A percentile compares a stretch with the other conserved stretches of the same genome.
These are phyloP conservation scores for Calonectria honghensis DNA, from an alignment of 2,329 filamentous ascomycete genomes.

Conservation along the genomic window DNA sequence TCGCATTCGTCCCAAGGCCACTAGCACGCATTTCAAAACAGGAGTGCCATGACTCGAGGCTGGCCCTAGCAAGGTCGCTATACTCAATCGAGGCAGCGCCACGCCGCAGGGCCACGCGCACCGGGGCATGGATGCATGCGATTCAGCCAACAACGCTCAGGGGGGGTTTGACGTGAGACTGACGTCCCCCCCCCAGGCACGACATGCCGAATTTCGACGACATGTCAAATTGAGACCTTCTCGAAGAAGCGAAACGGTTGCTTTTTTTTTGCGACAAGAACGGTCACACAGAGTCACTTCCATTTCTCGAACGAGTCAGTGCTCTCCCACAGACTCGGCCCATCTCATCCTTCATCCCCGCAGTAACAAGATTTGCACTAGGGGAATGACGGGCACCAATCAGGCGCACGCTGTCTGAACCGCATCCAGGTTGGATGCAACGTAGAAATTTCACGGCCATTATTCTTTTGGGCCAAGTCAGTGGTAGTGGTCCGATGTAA, in stretches of 20 bases:
- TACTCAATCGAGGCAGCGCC: background rate
- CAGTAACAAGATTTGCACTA: constrained; percentile 2
- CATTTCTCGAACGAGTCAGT: background rate
- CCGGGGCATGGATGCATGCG: background rate
- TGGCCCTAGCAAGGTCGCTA: background rate
- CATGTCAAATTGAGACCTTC: background rate
- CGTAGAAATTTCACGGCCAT: background rate
- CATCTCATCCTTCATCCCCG: background rate
- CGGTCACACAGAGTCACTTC: background rate
- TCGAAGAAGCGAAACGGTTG: background rate
- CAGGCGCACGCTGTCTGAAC: background rate
- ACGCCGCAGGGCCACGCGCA: background rate
- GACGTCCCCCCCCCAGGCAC: background rate
- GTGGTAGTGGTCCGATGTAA: background rate
- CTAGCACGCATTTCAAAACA: background rate
- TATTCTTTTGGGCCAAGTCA: background rate
- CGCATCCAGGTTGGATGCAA: background rate
- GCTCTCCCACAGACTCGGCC: background rate
- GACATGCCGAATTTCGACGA: background rate
- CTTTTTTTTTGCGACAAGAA: background rate
- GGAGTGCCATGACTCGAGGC: background rate
- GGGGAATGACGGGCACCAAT: background rate
- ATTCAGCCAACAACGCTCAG: background rate
- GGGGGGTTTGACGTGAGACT: background rate
- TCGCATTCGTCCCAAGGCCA: background rate